Evolutionary conservation across 164 flowering plant species (phyloP).

Genomic region (Liquidambar formosana): DNA sequence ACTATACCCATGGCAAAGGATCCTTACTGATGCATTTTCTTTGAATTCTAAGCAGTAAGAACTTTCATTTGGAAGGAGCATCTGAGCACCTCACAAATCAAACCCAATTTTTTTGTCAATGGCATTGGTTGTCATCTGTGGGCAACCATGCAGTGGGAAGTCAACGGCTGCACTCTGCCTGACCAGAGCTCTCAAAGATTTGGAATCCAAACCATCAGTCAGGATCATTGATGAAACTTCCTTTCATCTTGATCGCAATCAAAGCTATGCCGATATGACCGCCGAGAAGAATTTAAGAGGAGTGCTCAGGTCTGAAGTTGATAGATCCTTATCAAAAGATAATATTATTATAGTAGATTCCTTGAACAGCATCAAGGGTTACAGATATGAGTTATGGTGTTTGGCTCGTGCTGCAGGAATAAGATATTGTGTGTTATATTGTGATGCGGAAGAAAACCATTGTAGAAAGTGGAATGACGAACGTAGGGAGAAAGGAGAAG

Average conservation of each 20-base stretch:
- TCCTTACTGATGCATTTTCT: not conserved
- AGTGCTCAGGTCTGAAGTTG: slow-evolving; percentile 75
- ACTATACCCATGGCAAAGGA: not conserved
- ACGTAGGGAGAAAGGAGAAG: slow-evolving; percentile 56
- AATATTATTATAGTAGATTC: slow-evolving; percentile 82
- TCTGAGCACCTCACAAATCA: not conserved
- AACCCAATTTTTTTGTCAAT: slow-evolving; percentile 24
- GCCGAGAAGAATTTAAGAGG: slow-evolving; percentile 78
- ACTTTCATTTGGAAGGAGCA: not conserved
- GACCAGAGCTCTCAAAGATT: slow-evolving; percentile 53
- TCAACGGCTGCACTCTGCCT: slow-evolving; percentile 75
- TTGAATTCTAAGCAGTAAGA: not conserved
- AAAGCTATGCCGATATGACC: slow-evolving; percentile 59
- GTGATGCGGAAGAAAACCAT: slow-evolving; percentile 61
- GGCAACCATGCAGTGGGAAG: slow-evolving; percentile 98
- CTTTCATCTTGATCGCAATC: slow-evolving; percentile 69
- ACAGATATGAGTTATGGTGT: slow-evolving; percentile 96
- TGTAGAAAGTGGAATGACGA: slow-evolving; percentile 84
- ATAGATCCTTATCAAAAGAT: slow-evolving; percentile 60
- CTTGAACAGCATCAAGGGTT: slow-evolving; percentile 93
- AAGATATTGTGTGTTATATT: slow-evolving; percentile 78
- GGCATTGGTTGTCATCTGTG: slow-evolving; percentile 98
- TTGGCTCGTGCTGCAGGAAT: slow-evolving; percentile 94
- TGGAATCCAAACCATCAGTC: slow-evolving; percentile 41
- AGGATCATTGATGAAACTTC: slow-evolving; percentile 63